These are phyloP conservation scores for Dipteronia sinensis DNA, from an alignment of 345 rosid species.

Conservation along the genomic window DNA sequence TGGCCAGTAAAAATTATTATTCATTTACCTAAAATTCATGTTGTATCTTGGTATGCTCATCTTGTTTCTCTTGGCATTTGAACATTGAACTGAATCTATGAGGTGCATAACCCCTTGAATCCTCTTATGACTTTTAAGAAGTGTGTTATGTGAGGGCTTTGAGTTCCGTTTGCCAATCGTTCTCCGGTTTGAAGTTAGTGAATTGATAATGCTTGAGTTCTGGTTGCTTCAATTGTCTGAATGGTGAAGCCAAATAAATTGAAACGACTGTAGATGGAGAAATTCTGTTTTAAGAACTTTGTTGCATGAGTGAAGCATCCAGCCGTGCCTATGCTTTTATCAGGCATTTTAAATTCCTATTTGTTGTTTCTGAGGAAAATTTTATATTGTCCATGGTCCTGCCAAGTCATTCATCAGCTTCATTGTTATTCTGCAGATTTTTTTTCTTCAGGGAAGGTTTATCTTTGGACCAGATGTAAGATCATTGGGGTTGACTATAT, in stretches of 20 bases:
- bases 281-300: neutral
- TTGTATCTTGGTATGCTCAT: neutral
- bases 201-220: neutral
- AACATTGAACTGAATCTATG: neutral
- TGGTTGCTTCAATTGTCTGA: neutral
- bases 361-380: neutral
- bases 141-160: neutral
- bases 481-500: slow-evolving; percentile 77
- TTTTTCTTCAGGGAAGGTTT: slow-evolving; percentile 86
- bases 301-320: neutral
- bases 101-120: neutral
- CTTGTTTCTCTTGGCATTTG: neutral
- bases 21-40: neutral
- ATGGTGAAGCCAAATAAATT: neutral
- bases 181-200: neutral
- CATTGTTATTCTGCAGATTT: slow-evolving; percentile 58
- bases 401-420: neutral
- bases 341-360: neutral
- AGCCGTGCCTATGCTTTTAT: neutral
- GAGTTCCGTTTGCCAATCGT: neutral
- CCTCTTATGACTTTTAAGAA: neutral
- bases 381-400: neutral
- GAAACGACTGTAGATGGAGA: neutral
- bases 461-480: slow-evolving; percentile 98
- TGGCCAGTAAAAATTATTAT: neutral